phyloP scores from a whole-genome alignment of 1,139 yeast genomes.

The Wickerhamomyces sp. region DNA sequence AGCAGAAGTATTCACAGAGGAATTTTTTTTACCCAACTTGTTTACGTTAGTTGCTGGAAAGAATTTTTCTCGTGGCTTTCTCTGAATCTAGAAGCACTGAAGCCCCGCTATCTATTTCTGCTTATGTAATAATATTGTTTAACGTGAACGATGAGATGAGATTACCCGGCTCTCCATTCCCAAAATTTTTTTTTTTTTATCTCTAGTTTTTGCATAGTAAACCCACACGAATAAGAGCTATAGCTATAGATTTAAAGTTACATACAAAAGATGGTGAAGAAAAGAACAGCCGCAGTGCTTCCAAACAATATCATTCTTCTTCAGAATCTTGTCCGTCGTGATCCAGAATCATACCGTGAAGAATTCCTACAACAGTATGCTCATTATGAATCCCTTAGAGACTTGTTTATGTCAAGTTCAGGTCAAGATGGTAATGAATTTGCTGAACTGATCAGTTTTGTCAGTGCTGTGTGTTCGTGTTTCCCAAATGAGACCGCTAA shows the following conservation, averaged over 20 bases:
- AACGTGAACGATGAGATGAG: conserved; percentile 2
- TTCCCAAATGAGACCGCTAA: conserved; percentile 83
- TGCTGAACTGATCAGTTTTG: conserved; percentile 80
- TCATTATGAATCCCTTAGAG: conserved; percentile 87
- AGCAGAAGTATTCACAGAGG: no score
- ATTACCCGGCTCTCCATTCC: conserved; percentile 1
- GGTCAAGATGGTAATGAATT: conserved; percentile 68
- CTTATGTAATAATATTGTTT: background rate
- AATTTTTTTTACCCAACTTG: no score
- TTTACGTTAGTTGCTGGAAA: background rate
- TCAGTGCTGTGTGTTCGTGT: conserved; percentile 85
- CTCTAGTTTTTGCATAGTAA: background rate
- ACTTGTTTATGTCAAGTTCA: conserved; percentile 56
- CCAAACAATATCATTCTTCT: conserved; percentile 88
- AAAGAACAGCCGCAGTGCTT: conserved; percentile 84
- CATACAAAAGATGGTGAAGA: conserved; percentile 58
- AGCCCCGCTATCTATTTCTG: background rate
- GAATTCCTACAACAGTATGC: conserved; percentile 89
- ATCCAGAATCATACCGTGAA: conserved; percentile 89
- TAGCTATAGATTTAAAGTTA: background rate
- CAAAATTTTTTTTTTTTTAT: background rate
- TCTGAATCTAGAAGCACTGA: background rate
- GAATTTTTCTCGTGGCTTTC: no score
- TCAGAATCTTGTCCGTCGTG: conserved; percentile 89
- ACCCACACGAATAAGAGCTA: background rate